Percentiles rank a stretch among this genome's conserved stretches.
These are phyloP conservation scores for Grammothele lineata DNA, from an alignment of 768 basidiomycete genomes.

Conservation along the genomic window DNA sequence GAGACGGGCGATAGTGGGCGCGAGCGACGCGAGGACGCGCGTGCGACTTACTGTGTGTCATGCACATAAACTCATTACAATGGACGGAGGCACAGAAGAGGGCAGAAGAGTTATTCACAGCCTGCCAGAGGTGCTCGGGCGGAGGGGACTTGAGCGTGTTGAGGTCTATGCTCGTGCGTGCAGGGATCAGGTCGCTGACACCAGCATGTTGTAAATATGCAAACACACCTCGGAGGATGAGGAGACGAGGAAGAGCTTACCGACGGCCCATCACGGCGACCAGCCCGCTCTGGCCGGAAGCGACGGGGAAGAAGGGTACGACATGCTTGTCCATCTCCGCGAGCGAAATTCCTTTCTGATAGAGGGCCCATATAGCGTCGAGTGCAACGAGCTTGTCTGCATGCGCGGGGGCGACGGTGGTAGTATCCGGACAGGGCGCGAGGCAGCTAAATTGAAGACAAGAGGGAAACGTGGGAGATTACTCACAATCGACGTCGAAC, in stretches of 20 bases:
- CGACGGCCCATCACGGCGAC: background rate
- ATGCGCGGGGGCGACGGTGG: too few species aligned
- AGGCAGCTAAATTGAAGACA: background rate
- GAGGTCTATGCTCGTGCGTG: too few species aligned
- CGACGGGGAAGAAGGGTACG: background rate
- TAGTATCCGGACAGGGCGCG: background rate
- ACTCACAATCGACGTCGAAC: constrained; percentile 48
- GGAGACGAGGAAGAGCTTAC: background rate
- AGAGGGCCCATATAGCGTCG: constrained; percentile 40
- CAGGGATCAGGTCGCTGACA: too few species aligned
- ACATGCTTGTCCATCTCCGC: constrained; percentile 2
- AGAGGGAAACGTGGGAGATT: too few species aligned
- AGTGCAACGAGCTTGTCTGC: constrained; percentile 47
- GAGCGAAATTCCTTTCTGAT: background rate
- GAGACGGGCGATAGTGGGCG: too few species aligned
- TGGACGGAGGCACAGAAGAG: background rate
- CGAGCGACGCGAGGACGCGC: too few species aligned
- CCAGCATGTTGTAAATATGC: too few species aligned
- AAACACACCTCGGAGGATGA: too few species aligned
- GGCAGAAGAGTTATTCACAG: background rate
- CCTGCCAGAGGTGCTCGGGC: background rate
- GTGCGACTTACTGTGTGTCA: constrained; percentile 1
- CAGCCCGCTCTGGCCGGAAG: background rate
- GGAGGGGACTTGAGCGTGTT: background rate
- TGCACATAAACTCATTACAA: background rate